These are phyloP conservation scores for Kernera saxatilis DNA, from an alignment of 345 rosid genomes.

Conservation along the genomic window DNA sequence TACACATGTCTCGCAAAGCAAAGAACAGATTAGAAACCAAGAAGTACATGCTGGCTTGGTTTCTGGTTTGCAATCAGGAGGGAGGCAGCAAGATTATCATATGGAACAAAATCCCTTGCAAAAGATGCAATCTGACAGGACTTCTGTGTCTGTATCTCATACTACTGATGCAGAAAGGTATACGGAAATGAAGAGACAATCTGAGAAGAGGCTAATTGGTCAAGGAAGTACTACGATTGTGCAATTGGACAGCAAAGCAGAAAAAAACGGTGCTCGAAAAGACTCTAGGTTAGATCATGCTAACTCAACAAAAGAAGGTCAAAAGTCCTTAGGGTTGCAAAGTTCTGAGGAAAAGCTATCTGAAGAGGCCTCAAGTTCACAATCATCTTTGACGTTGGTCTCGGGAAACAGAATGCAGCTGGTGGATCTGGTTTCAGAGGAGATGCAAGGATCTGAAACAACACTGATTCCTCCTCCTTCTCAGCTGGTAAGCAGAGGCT, in stretches of 20 bases:
- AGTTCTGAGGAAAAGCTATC: constrained; percentile 35
- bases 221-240: constrained; percentile 36
- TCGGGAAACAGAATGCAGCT: constrained; percentile 32
- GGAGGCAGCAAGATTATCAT: constrained; percentile 31
- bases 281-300: constrained; percentile 30
- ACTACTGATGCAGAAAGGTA: constrained; percentile 31
- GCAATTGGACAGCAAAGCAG: constrained; percentile 29
- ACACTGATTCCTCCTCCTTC: constrained; percentile 51
- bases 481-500: constrained; percentile 43
- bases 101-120: constrained; percentile 33
- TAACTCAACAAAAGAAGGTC: constrained; percentile 30
- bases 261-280: constrained; percentile 26
- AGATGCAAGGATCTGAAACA: constrained; percentile 40
- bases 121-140: constrained; percentile 38
- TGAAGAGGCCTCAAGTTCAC: constrained; percentile 34
- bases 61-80: constrained; percentile 33
- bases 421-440: constrained; percentile 33
- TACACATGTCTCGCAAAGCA: constrained; percentile 33
- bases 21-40: constrained; percentile 37
- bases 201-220: constrained; percentile 40
- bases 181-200: constrained; percentile 35
- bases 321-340: constrained; percentile 19
- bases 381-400: constrained; percentile 37
- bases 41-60: constrained; percentile 27
- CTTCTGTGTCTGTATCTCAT: constrained; percentile 37